Evolutionary conservation across 768 basidiomycete species (phyloP).

Genomic region (Boletellus emodensis): DNA sequence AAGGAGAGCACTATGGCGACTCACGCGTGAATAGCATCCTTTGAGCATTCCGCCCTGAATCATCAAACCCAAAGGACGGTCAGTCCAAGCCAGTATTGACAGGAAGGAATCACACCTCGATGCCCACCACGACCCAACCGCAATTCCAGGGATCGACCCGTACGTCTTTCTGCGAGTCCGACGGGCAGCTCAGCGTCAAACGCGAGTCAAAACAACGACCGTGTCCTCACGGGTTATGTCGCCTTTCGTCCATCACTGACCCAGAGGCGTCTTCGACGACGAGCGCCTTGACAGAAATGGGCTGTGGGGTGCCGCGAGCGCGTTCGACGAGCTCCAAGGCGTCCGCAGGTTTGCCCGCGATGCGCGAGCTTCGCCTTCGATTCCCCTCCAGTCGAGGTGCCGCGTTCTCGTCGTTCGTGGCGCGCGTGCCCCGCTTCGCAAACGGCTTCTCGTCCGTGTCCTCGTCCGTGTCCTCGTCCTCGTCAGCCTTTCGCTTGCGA

Average conservation of each 20-base stretch:
- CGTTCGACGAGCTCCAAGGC: constrained; percentile 40
- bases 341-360: constrained; percentile 54
- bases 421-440: constrained; percentile 14
- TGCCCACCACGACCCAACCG: constrained; percentile 83
- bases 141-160: constrained; percentile 75
- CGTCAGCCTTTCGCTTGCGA: constrained; percentile 42
- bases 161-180: constrained; percentile 57
- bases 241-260: constrained; percentile 30
- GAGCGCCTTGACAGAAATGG: constrained; percentile 38
- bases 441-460: constrained; percentile 31
- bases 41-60: constrained; percentile 57
- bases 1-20: constrained; percentile 24
- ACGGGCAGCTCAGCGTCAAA: constrained; percentile 17
- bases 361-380: constrained; percentile 65
- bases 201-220: neutral
- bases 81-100: neutral
- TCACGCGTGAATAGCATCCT: constrained; percentile 82
- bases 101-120: constrained; percentile 41
- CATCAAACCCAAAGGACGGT: neutral
- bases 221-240: constrained; percentile 30
- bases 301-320: constrained; percentile 30
- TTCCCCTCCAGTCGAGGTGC: constrained; percentile 15
- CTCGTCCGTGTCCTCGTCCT: constrained; percentile 21
- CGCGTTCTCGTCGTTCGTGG: constrained; percentile 19
- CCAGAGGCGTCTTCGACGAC: constrained; percentile 28